Evolutionary conservation across 768 basidiomycete species (phyloP).

Genomic region (Tricholoma sp.): DNA sequence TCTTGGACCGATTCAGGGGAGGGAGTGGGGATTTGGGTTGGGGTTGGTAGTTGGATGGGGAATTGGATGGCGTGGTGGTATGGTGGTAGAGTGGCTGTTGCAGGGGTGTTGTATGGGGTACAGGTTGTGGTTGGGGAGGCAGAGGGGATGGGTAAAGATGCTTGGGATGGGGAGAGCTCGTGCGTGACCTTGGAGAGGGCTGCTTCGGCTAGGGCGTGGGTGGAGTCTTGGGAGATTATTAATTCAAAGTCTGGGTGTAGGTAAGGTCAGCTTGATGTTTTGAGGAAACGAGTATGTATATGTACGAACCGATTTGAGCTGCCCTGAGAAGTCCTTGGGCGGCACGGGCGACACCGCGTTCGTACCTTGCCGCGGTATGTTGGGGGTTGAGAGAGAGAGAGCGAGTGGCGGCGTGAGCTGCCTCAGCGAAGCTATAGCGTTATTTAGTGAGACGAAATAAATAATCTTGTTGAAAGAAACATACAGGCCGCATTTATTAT

Average conservation of each 20-base stretch:
- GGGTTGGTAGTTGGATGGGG: not conserved
- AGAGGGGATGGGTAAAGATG: not conserved
- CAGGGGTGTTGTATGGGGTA: not conserved
- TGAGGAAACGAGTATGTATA: not conserved
- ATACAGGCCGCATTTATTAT: constrained; percentile 12
- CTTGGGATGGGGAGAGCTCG: not conserved
- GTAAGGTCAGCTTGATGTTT: not conserved
- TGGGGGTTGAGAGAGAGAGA: constrained; percentile 20
- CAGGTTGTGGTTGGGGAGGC: not conserved
- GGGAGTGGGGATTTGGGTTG: not conserved
- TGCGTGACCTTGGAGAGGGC: constrained; percentile 14
- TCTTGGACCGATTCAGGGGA: constrained; percentile 8
- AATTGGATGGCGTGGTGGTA: not conserved
- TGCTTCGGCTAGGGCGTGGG: constrained; percentile 21
- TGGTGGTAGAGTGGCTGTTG: not conserved
- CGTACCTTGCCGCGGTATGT: constrained; percentile 14
- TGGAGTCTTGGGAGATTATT: constrained; percentile 27
- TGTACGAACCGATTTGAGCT: constrained; percentile 23
- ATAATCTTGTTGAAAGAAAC: not conserved
- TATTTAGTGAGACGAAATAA: not conserved
- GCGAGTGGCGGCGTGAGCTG: constrained; percentile 18
- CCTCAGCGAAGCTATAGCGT: constrained; percentile 12
- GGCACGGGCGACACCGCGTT: constrained; percentile 16
- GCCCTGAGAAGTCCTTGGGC: constrained; percentile 18
- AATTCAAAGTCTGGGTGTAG: constrained; percentile 28